Conservation (phyloP, 768 basidiomycete species). For the Terana coerulea region DNA sequence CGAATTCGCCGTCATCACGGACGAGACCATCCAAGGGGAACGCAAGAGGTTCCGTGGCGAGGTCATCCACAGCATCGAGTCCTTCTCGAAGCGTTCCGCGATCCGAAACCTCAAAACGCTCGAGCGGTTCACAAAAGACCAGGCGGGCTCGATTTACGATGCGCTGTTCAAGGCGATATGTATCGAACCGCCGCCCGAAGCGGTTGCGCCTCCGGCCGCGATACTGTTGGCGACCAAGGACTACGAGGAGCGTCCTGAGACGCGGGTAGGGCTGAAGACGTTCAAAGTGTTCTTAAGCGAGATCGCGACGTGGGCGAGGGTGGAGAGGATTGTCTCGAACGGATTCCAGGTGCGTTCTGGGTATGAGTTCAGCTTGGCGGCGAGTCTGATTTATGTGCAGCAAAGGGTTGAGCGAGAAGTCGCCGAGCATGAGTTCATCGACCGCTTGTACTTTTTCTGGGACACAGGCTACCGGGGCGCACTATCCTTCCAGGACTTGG, state of each 20-base stretch:
- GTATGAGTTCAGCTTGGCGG: conserved; percentile 4
- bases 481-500: conserved; percentile 88
- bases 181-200: conserved; percentile 57
- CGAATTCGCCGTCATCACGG: conserved; percentile 94
- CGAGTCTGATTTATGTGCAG: conserved; percentile 33
- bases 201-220: conserved; percentile 42
- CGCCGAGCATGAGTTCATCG: conserved; percentile 96
- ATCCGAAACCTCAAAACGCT: conserved; percentile 80
- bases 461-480: conserved; percentile 79
- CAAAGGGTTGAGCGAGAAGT: conserved; percentile 84
- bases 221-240: conserved; percentile 54
- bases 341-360: conserved; percentile 68
- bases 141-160: conserved; percentile 88
- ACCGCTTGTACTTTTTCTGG: conserved; percentile 94
- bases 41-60: conserved; percentile 83
- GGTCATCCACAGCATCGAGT: conserved; percentile 89
- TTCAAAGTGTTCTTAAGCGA: conserved; percentile 91
- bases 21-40: conserved; percentile 88
- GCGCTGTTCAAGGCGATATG: conserved; percentile 84
- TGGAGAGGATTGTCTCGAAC: conserved; percentile 89
- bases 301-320: conserved; percentile 91
- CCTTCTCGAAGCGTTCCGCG: conserved; percentile 88
- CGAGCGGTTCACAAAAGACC: conserved; percentile 82
- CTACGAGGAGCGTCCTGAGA: conserved; percentile 78
- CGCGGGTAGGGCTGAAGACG: conserved; percentile 78